These are phyloP conservation scores for Marchantia paleacea DNA, from an alignment of 225 moss, liverwort and hornwort species.

Conservation along the genomic window DNA sequence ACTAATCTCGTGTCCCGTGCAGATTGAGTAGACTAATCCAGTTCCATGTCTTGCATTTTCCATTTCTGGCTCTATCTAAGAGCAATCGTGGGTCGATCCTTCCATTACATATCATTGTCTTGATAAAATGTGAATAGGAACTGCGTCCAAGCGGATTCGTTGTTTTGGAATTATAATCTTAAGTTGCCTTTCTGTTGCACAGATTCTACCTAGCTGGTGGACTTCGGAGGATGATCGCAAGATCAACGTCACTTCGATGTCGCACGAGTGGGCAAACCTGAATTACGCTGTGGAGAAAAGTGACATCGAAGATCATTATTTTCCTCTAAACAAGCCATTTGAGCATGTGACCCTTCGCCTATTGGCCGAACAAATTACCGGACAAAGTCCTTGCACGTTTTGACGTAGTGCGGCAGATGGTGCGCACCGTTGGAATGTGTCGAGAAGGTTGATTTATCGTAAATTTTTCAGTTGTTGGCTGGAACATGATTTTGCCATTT, in stretches of 20 bases:
- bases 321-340: neutral
- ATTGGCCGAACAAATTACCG: neutral
- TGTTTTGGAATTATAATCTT: neutral
- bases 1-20: too few relatives aligned
- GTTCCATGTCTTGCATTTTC: neutral
- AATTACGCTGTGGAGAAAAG: conserved; percentile 5
- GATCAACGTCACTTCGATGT: neutral
- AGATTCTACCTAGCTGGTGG: conserved; percentile 8
- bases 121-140: neutral
- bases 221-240: neutral
- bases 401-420: neutral
- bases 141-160: neutral
- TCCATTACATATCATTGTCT: too few relatives aligned
- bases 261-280: conserved; percentile 4
- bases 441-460: too few relatives aligned
- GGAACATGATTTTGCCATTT: too few relatives aligned
- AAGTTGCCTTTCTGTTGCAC: neutral
- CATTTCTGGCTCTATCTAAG: too few relatives aligned
- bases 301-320: neutral
- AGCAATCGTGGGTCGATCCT: too few relatives aligned
- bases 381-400: neutral
- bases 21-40: neutral
- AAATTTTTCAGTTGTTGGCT: too few relatives aligned
- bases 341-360: neutral
- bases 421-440: neutral